Evolutionary conservation across 2,329 filamentous ascomycete genomes (phyloP), one percentile per base, ranked within the genome.

Genomic region (Colletotrichum tabaci): DNA sequence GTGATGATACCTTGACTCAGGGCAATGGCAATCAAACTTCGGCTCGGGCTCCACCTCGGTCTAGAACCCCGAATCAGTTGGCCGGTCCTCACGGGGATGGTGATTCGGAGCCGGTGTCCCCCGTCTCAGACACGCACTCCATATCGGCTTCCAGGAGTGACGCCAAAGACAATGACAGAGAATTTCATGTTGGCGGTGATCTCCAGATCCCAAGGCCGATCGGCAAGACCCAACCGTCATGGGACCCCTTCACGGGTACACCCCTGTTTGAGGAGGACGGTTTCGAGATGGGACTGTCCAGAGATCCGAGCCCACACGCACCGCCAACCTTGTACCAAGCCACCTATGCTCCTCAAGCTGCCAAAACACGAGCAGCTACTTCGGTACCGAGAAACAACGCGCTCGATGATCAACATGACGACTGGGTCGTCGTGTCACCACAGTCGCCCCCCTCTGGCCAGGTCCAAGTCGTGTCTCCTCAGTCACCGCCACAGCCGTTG

Each of bases 201-300:
- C 71, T 76, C 57, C 73, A 74, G 50, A 57, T 75, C 30, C 76
- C 79, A 21, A 74, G 77, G n/a, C 78, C 80, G 38, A 80, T 81
- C 42, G 77, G 78, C 62, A 81, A 82, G 74, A 74, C 76, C 47
- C 81, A 79, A 66, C 79, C 79, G 16, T 78, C 78, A 53, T 80
- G 79, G 78, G 77, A 83, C 74, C 78, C 80, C 8, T 79, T 76
- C 52, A 78, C 78, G 60, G 77, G 77, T 10, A 77, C 80, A 55
- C 79, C 80, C n/a, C 77, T 84, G 52, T 76, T 80, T 55, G 80
- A 84, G 73, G 81, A 84, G 74, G 77, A 78, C 21, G 77, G 75
- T 38, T 81, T 78, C 58, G 78, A 81, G 23, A 76, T 76, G n/a
- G 64, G 61, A 26, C 75, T 66, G 66, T 75, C 71, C 72, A 74